Percentiles rank a stretch among this genome's conserved stretches.
These are phyloP conservation scores for Microcera coccophila DNA, from an alignment of 2,329 filamentous ascomycete genomes.

Conservation along the genomic window DNA sequence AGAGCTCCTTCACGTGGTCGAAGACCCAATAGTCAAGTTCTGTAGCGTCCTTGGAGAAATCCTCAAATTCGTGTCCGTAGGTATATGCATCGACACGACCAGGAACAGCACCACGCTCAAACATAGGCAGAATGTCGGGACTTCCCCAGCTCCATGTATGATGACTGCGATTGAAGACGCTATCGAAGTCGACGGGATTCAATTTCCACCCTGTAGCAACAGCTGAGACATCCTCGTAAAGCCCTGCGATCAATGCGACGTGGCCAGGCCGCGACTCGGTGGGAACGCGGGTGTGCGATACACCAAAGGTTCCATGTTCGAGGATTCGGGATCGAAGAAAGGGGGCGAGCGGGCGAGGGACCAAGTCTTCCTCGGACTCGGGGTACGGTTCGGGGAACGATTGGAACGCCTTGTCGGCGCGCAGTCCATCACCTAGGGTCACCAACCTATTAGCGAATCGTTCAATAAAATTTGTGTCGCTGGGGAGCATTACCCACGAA, in stretches of 20 bases:
- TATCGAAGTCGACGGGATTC: constrained; percentile 97
- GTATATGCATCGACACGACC: constrained; percentile 83
- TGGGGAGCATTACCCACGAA: constrained; percentile 69
- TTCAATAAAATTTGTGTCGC: constrained; percentile 1
- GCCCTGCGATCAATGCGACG: constrained; percentile 90
- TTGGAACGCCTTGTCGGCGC: constrained; percentile 97
- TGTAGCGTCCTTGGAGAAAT: constrained; percentile 79
- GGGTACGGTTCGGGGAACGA: constrained; percentile 83
- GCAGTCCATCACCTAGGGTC: constrained; percentile 74
- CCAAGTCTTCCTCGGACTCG: constrained; percentile 59
- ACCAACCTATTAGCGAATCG: background rate
- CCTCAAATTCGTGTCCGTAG: constrained; percentile 81
- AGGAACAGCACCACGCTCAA: constrained; percentile 83
- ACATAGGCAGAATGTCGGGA: constrained; percentile 96
- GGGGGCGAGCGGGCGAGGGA: constrained; percentile 77
- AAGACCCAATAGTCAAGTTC: constrained; percentile 93
- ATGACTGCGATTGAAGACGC: constrained; percentile 91
- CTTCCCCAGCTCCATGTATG: constrained; percentile 99
- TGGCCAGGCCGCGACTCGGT: constrained; percentile 96
- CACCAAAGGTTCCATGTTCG: constrained; percentile 88
- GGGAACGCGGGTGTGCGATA: constrained; percentile 93
- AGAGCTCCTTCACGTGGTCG: constrained; percentile 83
- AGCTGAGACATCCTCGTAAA: constrained; percentile 97
- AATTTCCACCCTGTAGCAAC: constrained; percentile 98
- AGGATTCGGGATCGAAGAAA: constrained; percentile 87